Base-by-base conservation (phyloP, 106 monocot species). In the Agapanthus africanus region DNA sequence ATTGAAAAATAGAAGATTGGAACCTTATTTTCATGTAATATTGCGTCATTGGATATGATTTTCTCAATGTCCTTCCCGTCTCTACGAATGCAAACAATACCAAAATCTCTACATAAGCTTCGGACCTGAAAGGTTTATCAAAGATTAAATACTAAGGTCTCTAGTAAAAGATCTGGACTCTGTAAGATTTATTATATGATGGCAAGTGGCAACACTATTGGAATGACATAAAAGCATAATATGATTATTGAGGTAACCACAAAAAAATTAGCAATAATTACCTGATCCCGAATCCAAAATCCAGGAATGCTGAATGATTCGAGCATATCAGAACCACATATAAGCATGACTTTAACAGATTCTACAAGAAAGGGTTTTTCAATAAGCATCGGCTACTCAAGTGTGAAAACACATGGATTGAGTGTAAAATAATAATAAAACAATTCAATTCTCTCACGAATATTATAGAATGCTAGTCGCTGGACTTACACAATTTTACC, bases 291-390 rank as follows among this genome's bases (percentile, higher is more conserved):
- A 47, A 97, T 91, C 95, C 95, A 97, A 27, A 79, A 76, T 68
- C 95, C 95, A 73, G 95, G 95, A 41, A 67, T 77, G 25, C 36
- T 78, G 37, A 97, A 97, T 26, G 95, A 91, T 67, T 97, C 89
- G 7, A 97, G 82, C 40, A 97, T 57, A 77, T 97, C 95, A 66
- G 95, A 97, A 64, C 91, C 95, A 80, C 95, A 91, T 65, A 97
- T 79, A 70, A 97, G 95, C 91, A 97, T 91, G 59, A 97, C 82
- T 79, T 86, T 84, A 21, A 91, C 72, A 21, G 79, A 72, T 34
- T 79, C 95, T 91, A 56, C 68, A 85, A 44, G 32, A 49, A 13
- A 38, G 10, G 10, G 63, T 63, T 63, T 21, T 11, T 38, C 38
- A 63, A 38, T 34, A 21, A 63, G 19, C 14, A 63, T 63, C 30